These are phyloP conservation scores for Salix caprea DNA, from an alignment of 345 rosid species.

Conservation along the genomic window DNA sequence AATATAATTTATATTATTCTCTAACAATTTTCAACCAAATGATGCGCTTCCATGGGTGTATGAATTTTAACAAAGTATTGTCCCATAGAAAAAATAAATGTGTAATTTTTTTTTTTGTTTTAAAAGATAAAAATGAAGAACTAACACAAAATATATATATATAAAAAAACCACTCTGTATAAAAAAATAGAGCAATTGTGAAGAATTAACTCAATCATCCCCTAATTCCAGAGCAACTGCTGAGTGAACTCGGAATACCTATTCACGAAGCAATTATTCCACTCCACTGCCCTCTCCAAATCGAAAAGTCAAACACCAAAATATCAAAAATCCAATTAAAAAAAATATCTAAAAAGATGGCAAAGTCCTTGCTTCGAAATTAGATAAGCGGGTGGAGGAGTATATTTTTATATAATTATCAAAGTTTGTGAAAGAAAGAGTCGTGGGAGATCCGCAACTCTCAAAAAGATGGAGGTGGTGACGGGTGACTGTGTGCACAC, in stretches of 20 bases:
- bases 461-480: conserved; percentile 19
- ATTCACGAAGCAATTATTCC: background rate
- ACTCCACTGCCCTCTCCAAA: background rate
- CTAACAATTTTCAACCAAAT: too few relatives aligned
- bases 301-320: background rate
- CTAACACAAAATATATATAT: too few relatives aligned
- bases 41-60: too few relatives aligned
- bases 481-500: conserved; percentile 1
- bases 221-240: background rate
- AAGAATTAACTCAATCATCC: background rate
- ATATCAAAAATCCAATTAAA: background rate
- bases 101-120: too few relatives aligned
- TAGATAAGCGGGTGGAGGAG: background rate
- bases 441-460: conserved; percentile 63
- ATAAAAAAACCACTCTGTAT: background rate
- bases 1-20: too few relatives aligned
- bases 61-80: too few relatives aligned
- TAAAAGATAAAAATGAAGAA: too few relatives aligned
- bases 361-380: background rate
- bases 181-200: background rate
- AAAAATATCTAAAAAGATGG: background rate
- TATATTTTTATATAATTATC: background rate
- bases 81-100: too few relatives aligned
- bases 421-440: conserved; percentile 23
- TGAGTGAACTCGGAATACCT: too few relatives aligned